Evolutionary conservation across 139 green algal genomes (phyloP), one percentile per base, ranked within the genome.

Genomic region (Mesotaenium endlicherianum): DNA sequence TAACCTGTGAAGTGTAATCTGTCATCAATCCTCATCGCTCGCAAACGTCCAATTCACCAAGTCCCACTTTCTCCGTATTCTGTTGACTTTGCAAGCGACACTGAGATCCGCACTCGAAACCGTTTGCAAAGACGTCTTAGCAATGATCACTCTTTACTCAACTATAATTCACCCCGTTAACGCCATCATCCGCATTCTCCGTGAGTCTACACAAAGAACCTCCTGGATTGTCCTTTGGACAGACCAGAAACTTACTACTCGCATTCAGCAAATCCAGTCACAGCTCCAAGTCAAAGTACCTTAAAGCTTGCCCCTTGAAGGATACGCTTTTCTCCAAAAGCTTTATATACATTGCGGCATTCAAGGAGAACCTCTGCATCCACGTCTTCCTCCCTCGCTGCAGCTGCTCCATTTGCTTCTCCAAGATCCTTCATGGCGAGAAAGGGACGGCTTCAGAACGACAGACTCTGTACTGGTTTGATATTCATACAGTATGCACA

Each of bases 261-360:
- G 20, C 50, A 72, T n/a, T n/a, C n/a, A n/a, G n/a, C n/a, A n/a
- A n/a, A n/a, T n/a, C n/a, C n/a, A n/a, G n/a, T n/a, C n/a, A n/a
- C n/a, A n/a, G n/a, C n/a, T n/a, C n/a, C n/a, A 74, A 14, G 36
- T 14, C 14, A 72, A 72, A 36, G 8, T 49, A 84, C 77, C 60
- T 94, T 96, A 85, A 99, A 98, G 86, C 85, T 94, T 26, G 92
- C 93, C 2, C 96, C 96, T 2, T 83, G 87, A 81, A 99, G 90
- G 39, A 99, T 97, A 20, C 85, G 38, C 74, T 99, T 99, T 39
- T 77, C 90, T 14, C 96, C 96, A 89, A 99, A 99, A 0, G 92
- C 92, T 87, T 99, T 99, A 80, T 97, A 84, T n/a, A 99, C 95
- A 64, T 98, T 84, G 0, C 81, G 69, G 42, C 98, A 93, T 72